A percentile compares a stretch with the other conserved stretches of the same genome.
phyloP scores from a whole-genome alignment of 371 early-diverging fungal genomes.

The Quaeritorhiza haematococci region DNA sequence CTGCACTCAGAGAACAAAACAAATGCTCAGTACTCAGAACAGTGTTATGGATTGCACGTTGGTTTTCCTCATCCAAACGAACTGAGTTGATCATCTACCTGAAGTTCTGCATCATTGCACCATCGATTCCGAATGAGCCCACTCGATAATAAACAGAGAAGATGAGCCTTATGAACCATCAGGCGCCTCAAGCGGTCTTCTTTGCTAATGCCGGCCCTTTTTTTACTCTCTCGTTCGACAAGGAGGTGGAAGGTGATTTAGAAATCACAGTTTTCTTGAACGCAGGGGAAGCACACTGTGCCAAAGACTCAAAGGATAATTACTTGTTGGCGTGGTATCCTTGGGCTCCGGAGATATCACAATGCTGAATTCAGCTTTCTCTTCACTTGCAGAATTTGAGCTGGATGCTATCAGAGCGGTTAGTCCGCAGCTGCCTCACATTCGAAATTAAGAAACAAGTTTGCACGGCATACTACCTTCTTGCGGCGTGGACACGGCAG shows the following conservation, averaged over 20 bases:
- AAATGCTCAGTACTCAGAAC: conserved; percentile 17
- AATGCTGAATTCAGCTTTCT: neutral
- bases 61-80: no score
- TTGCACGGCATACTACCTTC: neutral
- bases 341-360: neutral
- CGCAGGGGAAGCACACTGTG: conserved; percentile 4
- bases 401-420: neutral
- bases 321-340: neutral
- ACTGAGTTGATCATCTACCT: no score
- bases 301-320: neutral
- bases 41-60: conserved; percentile 8
- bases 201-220: conserved; percentile 20
- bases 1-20: conserved; percentile 6
- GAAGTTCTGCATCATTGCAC: conserved; percentile 35
- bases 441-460: neutral
- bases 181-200: conserved; percentile 36
- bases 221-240: no score
- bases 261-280: neutral
- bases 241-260: no score
- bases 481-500: no score
- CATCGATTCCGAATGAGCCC: conserved; percentile 39
- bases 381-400: neutral
- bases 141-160: conserved; percentile 39
- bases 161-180: conserved; percentile 41
- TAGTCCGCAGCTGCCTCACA: neutral